These are phyloP conservation scores for Coccomyxa sp. DNA, from an alignment of 139 green algal genomes.

Conservation along the genomic window DNA sequence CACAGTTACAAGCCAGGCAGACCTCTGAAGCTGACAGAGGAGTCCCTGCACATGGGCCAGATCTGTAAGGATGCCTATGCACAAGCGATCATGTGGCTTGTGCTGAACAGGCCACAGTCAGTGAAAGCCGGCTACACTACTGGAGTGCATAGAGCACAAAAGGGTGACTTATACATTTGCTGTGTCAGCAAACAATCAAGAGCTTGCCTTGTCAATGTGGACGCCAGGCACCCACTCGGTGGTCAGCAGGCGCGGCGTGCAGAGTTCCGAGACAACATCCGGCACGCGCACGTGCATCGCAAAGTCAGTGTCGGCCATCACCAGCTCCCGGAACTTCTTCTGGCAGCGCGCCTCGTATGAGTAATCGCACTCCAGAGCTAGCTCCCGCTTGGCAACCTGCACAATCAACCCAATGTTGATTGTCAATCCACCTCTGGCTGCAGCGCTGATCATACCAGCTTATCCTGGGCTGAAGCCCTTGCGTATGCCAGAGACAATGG, in stretches of 20 bases:
- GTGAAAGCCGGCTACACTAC: too few relatives aligned
- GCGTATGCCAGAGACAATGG: too few relatives aligned
- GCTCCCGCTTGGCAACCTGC: conserved; percentile 84
- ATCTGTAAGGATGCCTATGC: too few relatives aligned
- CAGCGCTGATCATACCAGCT: too few relatives aligned
- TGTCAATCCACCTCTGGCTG: too few relatives aligned
- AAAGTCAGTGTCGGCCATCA: conserved; percentile 40
- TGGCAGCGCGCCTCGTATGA: conserved; percentile 47
- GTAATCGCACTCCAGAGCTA: conserved; percentile 95
- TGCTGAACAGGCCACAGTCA: too few relatives aligned
- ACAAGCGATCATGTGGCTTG: too few relatives aligned
- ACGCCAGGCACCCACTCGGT: conserved; percentile 78
- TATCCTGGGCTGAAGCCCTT: too few relatives aligned
- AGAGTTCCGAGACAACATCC: conserved; percentile 66
- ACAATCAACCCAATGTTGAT: too few relatives aligned
- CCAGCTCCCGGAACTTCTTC: conserved; percentile 55
- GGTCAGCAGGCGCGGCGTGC: conserved; percentile 64
- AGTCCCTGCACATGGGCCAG: too few relatives aligned
- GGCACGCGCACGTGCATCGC: conserved; percentile 67
- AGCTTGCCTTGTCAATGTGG: conserved; percentile 72
- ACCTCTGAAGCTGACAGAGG: not conserved
- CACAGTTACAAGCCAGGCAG: not conserved
- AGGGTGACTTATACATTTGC: too few relatives aligned
- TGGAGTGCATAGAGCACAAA: too few relatives aligned
- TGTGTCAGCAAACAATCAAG: not conserved